These are phyloP conservation scores for Aspergillus versicolor DNA, from an alignment of 2,329 filamentous ascomycete species.

Conservation along the genomic window DNA sequence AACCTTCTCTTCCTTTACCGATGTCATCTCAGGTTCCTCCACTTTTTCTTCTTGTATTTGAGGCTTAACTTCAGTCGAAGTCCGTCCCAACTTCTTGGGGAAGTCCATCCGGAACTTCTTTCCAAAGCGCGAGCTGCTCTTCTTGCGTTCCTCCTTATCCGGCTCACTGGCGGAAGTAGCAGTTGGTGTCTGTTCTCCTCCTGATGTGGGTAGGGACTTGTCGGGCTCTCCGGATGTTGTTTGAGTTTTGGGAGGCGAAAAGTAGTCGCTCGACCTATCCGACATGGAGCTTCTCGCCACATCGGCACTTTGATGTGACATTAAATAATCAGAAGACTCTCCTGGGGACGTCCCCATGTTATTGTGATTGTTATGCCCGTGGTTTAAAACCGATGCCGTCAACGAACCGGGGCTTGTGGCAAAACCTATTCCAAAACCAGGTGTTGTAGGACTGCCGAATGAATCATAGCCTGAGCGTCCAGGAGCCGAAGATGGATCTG, in stretches of 20 bases:
- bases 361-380: slow-evolving; percentile 24
- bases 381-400: slow-evolving; percentile 31
- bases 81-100: slow-evolving; percentile 78
- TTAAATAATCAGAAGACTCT: slow-evolving; percentile 34
- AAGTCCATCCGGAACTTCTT: slow-evolving; percentile 78
- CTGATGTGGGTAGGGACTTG: slow-evolving; percentile 46
- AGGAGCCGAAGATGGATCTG: slow-evolving; percentile 48
- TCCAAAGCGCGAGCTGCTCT: slow-evolving; percentile 64
- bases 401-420: slow-evolving; percentile 61
- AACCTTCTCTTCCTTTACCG: slow-evolving; percentile 48
- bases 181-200: slow-evolving; percentile 44
- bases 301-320: slow-evolving; percentile 54
- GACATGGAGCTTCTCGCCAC: slow-evolving; percentile 52
- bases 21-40: slow-evolving; percentile 55
- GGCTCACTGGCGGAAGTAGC: slow-evolving; percentile 55
- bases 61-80: slow-evolving; percentile 68
- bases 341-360: slow-evolving; percentile 33
- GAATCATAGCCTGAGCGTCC: slow-evolving; percentile 59
- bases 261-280: slow-evolving; percentile 71
- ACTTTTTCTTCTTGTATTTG: slow-evolving; percentile 71
- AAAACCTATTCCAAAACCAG: slow-evolving; percentile 74
- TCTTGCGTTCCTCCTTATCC: slow-evolving; percentile 62
- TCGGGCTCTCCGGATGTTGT: slow-evolving; percentile 53
- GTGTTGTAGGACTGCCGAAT: slow-evolving; percentile 64
- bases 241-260: slow-evolving; percentile 56